phyloP scores from a whole-genome alignment of 441 rosid genomes.

The Iberis amara region DNA sequence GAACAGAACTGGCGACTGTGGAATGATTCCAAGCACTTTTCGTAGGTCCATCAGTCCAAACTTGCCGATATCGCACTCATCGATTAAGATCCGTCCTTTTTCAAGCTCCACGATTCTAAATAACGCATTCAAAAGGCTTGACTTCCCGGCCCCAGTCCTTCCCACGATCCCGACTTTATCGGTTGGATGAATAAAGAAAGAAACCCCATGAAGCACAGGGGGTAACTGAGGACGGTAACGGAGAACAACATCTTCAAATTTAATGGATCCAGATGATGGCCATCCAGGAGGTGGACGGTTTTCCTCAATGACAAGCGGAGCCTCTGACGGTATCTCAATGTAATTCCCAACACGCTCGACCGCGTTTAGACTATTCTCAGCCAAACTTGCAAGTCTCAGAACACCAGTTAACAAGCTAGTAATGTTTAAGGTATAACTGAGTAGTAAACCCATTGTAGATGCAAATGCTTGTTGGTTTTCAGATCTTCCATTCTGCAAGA shows the following conservation, averaged over 20 bases:
- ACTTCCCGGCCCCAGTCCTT: constrained; percentile 95
- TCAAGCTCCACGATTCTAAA: constrained; percentile 88
- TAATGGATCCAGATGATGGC: constrained; percentile 86
- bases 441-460: constrained; percentile 90
- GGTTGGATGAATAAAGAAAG: constrained; percentile 65
- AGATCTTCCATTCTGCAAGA: constrained; percentile 77
- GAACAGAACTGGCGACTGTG: constrained; percentile 91
- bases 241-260: constrained; percentile 80
- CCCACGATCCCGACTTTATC: constrained; percentile 92
- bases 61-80: constrained; percentile 64
- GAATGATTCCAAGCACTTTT: constrained; percentile 83
- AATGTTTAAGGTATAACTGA: constrained; percentile 83
- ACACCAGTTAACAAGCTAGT: constrained; percentile 70
- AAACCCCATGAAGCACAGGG: constrained; percentile 78
- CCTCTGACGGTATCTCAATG: constrained; percentile 81
- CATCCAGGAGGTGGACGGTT: constrained; percentile 87
- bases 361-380: constrained; percentile 86
- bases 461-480: constrained; percentile 73
- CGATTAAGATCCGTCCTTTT: constrained; percentile 77
- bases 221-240: constrained; percentile 88
- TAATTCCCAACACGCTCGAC: constrained; percentile 84
- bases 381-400: constrained; percentile 81
- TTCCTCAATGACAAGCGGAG: constrained; percentile 60
- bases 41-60: constrained; percentile 82
- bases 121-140: constrained; percentile 84